Conservation (phyloP, 495 filamentous ascomycete species). For the Viridothelium virens region DNA sequence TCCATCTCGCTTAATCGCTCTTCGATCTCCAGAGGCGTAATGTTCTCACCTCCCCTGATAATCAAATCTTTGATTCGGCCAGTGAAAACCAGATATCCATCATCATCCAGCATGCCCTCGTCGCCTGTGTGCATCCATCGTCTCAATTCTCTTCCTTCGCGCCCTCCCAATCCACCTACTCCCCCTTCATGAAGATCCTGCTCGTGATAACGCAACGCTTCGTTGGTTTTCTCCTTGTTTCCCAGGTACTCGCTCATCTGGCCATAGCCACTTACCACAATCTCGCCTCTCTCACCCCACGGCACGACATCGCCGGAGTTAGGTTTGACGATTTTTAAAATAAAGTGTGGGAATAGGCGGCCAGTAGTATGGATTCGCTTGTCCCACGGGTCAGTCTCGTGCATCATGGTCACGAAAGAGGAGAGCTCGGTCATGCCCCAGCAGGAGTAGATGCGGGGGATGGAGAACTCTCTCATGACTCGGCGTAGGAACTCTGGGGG, state of each 20-base stretch:
- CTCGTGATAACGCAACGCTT: slow-evolving; percentile 21
- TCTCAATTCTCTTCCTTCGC: slow-evolving; percentile 11
- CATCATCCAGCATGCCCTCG: slow-evolving; percentile 24
- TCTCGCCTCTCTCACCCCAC: slow-evolving; percentile 27
- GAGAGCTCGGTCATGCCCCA: slow-evolving; percentile 26
- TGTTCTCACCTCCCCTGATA: slow-evolving; percentile 29
- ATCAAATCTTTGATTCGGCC: slow-evolving; percentile 30
- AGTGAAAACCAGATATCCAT: slow-evolving; percentile 27
- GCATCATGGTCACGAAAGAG: slow-evolving; percentile 26
- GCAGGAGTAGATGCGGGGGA: slow-evolving; percentile 21
- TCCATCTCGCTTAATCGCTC: slow-evolving; percentile 23
- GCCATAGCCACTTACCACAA: slow-evolving; percentile 24
- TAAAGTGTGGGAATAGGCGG: slow-evolving; percentile 23
- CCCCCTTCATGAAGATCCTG: slow-evolving; percentile 20
- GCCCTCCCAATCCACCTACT: slow-evolving; percentile 13
- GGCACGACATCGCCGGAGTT: slow-evolving; percentile 20
- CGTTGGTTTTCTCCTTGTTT: slow-evolving; percentile 22
- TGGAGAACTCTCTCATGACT: slow-evolving; percentile 18
- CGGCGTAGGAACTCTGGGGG: slow-evolving; percentile 20
- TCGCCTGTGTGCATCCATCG: slow-evolving; percentile 31
- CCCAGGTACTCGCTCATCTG: slow-evolving; percentile 24
- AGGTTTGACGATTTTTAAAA: slow-evolving; percentile 24
- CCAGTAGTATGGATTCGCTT: slow-evolving; percentile 24
- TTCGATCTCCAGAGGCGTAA: slow-evolving; percentile 29
- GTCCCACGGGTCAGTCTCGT: slow-evolving; percentile 25